A percentile compares a stretch with the other conserved stretches of the same genome.
Evolutionary conservation across 768 basidiomycete genomes (phyloP).

Genomic region (Mycena maculata): DNA sequence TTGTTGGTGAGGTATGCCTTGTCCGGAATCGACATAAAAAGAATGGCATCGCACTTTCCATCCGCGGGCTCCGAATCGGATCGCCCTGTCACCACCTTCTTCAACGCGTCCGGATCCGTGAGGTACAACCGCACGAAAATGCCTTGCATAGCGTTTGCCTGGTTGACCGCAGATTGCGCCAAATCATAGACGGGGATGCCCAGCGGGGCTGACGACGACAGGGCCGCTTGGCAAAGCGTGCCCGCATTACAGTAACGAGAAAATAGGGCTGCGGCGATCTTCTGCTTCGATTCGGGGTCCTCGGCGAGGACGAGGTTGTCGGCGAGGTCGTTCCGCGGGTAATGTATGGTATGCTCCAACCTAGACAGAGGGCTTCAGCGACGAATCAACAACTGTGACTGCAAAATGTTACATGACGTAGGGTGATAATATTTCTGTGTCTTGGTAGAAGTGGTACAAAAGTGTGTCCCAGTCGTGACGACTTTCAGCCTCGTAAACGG

Average conservation of each 20-base stretch:
- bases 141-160: not conserved
- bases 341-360: not conserved
- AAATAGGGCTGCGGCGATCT: too few relatives aligned
- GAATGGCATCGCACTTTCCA: not conserved
- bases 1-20: not conserved
- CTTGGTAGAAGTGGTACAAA: constrained; percentile 1
- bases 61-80: not conserved
- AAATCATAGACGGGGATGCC: not conserved
- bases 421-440: not conserved
- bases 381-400: too few relatives aligned
- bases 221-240: not conserved
- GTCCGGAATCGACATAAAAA: not conserved
- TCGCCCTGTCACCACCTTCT: not conserved
- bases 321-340: not conserved
- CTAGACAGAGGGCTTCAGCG: not conserved
- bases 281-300: too few relatives aligned
- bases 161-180: not conserved
- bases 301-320: too few relatives aligned
- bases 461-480: constrained; percentile 27
- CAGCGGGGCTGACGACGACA: not conserved
- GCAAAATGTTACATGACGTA: constrained; percentile 8
- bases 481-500: constrained; percentile 12
- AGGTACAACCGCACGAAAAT: not conserved
- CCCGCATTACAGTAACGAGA: too few relatives aligned
- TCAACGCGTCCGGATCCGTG: not conserved